These are phyloP conservation scores for Phaeodactylum tricornutum DNA, from an alignment of 108 stramenopile genomes.

Conservation along the genomic window DNA sequence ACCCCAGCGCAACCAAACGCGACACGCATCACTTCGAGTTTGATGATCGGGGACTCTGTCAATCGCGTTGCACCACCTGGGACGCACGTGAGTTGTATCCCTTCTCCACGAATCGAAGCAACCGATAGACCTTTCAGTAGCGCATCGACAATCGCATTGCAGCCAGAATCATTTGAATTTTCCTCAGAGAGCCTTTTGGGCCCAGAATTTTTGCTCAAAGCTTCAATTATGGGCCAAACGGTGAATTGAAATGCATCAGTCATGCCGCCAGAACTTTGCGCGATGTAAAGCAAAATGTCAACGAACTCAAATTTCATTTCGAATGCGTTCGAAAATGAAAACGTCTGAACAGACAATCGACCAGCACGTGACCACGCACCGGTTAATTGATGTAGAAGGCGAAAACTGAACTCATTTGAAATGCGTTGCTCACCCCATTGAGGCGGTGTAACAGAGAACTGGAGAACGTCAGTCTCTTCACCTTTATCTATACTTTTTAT, in stretches of 20 bases:
- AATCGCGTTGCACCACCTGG: slow-evolving; percentile 44
- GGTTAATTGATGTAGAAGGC: too few relatives aligned
- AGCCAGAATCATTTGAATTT: not conserved
- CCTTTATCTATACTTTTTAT: too few relatives aligned
- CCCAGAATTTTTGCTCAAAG: slow-evolving; percentile 6
- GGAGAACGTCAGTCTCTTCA: too few relatives aligned
- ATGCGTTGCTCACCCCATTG: too few relatives aligned
- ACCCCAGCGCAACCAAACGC: slow-evolving; percentile 23
- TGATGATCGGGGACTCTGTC: slow-evolving; percentile 44
- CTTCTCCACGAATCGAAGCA: slow-evolving; percentile 21
- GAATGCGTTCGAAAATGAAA: too few relatives aligned
- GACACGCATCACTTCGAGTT: slow-evolving; percentile 22
- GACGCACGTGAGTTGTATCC: slow-evolving; percentile 44
- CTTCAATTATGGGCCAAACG: slow-evolving; percentile 29
- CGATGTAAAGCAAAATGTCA: slow-evolving; percentile 40
- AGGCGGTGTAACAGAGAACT: too few relatives aligned
- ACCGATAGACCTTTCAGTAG: slow-evolving; percentile 25
- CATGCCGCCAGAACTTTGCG: slow-evolving; percentile 35
- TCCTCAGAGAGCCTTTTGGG: not conserved
- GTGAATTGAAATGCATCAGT: slow-evolving; percentile 32
- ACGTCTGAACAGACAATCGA: too few relatives aligned
- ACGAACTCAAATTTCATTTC: slow-evolving; percentile 29
- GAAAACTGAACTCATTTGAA: too few relatives aligned
- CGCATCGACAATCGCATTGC: slow-evolving; percentile 3
- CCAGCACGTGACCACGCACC: too few relatives aligned